Conservation (phyloP, 495 filamentous ascomycete species). For the Podospora bellae-mahoneyi region DNA sequence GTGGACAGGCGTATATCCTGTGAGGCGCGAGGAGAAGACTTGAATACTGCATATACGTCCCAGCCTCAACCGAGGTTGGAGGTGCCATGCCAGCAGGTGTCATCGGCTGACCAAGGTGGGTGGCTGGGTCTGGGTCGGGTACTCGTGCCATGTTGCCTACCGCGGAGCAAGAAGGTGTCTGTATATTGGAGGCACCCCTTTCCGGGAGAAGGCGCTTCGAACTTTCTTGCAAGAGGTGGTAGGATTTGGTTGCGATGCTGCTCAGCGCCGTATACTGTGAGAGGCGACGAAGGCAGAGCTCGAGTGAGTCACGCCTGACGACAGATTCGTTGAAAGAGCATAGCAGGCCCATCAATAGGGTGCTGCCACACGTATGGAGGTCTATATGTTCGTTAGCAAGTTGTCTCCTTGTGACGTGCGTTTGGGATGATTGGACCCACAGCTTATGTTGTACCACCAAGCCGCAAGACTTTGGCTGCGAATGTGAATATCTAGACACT, state of each 20-base stretch:
- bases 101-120: not conserved
- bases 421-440: not conserved
- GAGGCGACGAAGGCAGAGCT: not conserved
- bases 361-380: not conserved
- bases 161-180: not conserved
- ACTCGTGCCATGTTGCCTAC: not conserved
- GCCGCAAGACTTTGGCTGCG: not conserved
- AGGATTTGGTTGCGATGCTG: not conserved
- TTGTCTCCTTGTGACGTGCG: not conserved
- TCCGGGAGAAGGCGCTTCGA: not conserved
- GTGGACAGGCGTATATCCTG: not conserved
- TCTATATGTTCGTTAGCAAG: not conserved
- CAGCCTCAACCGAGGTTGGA: not conserved
- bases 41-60: not conserved
- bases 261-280: not conserved
- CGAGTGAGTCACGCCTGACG: not conserved
- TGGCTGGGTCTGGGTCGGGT: not conserved
- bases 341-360: not conserved
- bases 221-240: not conserved
- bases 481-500: constrained; percentile 6
- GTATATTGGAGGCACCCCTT: not conserved
- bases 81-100: not conserved
- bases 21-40: not conserved
- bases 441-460: not conserved
- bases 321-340: not conserved